A percentile compares a stretch with the other conserved stretches of the same genome.
Evolutionary conservation across 2,329 filamentous ascomycete genomes (phyloP).

Genomic region (Aplosporella prunicola): DNA sequence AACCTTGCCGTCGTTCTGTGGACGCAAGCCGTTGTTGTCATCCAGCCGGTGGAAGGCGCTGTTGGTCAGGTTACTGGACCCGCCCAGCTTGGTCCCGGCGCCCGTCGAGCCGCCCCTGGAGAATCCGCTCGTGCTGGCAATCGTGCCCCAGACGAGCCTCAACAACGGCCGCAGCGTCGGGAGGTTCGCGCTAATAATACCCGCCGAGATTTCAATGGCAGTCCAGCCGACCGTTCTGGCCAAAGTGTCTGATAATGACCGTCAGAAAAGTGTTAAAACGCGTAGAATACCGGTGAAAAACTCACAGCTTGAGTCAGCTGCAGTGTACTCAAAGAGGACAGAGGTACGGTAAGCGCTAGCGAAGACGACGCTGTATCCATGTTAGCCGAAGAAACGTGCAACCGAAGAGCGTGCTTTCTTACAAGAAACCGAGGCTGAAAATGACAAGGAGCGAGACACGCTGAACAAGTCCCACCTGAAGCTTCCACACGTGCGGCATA

Average conservation of each 20-base stretch:
- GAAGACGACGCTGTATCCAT: slow-evolving; percentile 14
- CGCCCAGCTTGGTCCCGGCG: not conserved
- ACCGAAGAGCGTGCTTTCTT: slow-evolving; percentile 8
- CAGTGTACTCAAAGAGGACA: not conserved
- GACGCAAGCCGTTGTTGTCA: not conserved
- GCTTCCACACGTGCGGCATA: slow-evolving; percentile 38
- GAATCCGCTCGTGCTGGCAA: slow-evolving; percentile 4
- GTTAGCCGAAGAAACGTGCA: not conserved
- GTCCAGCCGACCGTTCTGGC: slow-evolving; percentile 10
- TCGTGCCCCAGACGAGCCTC: slow-evolving; percentile 12
- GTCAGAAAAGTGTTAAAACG: too few relatives aligned
- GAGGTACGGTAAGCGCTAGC: slow-evolving; percentile 14
- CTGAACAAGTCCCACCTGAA: slow-evolving; percentile 34
- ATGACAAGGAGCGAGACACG: slow-evolving; percentile 38
- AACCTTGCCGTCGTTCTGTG: slow-evolving; percentile 1
- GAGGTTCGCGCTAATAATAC: slow-evolving; percentile 15
- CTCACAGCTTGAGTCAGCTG: not conserved
- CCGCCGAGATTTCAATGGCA: slow-evolving; percentile 13
- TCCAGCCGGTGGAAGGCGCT: slow-evolving; percentile 9
- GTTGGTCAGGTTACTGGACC: too few relatives aligned
- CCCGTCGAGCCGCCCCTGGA: not conserved
- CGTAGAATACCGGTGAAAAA: too few relatives aligned
- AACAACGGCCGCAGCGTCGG: slow-evolving; percentile 14
- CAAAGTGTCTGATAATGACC: not conserved
- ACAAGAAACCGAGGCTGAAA: slow-evolving; percentile 39